phyloP scores from a whole-genome alignment of 768 basidiomycete genomes.

The Lyophyllum shimeji region DNA sequence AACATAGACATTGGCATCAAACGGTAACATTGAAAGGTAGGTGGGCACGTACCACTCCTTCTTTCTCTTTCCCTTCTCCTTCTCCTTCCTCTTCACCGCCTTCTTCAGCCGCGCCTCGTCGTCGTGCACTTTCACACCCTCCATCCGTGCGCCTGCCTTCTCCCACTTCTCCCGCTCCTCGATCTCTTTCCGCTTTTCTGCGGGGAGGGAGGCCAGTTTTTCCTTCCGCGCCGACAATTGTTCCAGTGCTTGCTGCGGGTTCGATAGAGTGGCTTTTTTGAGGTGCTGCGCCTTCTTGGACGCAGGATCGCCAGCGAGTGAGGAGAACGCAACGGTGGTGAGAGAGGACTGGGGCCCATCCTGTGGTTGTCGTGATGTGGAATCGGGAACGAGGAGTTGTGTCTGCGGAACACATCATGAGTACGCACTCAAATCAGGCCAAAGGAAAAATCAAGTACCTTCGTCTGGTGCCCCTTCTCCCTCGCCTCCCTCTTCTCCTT shows the following conservation, averaged over 20 bases:
- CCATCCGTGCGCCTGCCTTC: constrained; percentile 84
- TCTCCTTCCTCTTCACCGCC: constrained; percentile 90
- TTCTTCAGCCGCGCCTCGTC: constrained; percentile 87
- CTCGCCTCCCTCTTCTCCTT: constrained; percentile 15
- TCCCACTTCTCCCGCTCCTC: constrained; percentile 88
- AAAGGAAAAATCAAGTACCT: constrained; percentile 40
- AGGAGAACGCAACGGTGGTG: constrained; percentile 72
- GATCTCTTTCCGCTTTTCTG: constrained; percentile 77
- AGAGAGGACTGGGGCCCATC: constrained; percentile 36
- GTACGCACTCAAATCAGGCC: neutral
- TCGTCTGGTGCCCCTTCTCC: constrained; percentile 46
- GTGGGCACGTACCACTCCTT: constrained; percentile 67
- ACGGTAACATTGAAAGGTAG: constrained; percentile 2
- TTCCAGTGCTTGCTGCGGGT: constrained; percentile 83
- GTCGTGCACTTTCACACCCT: constrained; percentile 90
- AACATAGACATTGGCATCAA: neutral
- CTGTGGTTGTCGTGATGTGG: constrained; percentile 25
- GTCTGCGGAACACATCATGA: constrained; percentile 37
- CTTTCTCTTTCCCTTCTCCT: constrained; percentile 82
- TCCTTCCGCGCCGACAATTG: constrained; percentile 78
- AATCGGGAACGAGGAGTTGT: constrained; percentile 72
- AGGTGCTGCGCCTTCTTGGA: constrained; percentile 53
- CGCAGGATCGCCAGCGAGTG: constrained; percentile 48
- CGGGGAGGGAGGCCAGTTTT: constrained; percentile 73
- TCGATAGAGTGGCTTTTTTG: constrained; percentile 58